Percentiles rank a stretch among this genome's conserved stretches.
These are phyloP conservation scores for Trichoderma sp. DNA, from an alignment of 2,329 filamentous ascomycete species.

Conservation along the genomic window DNA sequence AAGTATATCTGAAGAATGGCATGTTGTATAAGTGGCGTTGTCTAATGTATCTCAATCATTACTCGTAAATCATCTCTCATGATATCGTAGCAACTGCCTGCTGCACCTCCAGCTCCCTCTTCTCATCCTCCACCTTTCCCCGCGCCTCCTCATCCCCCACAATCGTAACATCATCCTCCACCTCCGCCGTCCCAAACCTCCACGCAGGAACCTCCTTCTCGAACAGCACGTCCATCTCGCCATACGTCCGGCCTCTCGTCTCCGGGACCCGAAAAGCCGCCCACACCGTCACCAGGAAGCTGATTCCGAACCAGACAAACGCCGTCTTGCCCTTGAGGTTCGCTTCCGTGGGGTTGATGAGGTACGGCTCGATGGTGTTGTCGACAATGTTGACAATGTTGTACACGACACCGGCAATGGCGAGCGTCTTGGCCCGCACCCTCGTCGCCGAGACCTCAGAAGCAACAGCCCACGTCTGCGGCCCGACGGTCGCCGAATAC, in stretches of 20 bases:
- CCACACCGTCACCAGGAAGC: conserved; percentile 32
- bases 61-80: conserved; percentile 9
- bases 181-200: conserved; percentile 37
- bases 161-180: conserved; percentile 2
- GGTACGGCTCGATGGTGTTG: conserved; percentile 37
- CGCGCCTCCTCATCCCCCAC: conserved; percentile 11
- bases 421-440: conserved; percentile 32
- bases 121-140: conserved; percentile 6
- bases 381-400: conserved; percentile 31
- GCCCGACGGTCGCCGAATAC: conserved; percentile 26
- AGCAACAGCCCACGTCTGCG: conserved; percentile 29
- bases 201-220: conserved; percentile 35
- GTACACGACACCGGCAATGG: conserved; percentile 33
- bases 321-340: conserved; percentile 44
- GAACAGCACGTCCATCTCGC: conserved; percentile 37
- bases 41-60: not conserved
- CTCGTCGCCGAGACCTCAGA: conserved; percentile 27
- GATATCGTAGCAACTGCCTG: not conserved
- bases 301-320: conserved; percentile 29
- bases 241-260: conserved; percentile 36
- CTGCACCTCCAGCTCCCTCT: conserved; percentile 1
- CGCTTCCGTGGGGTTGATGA: conserved; percentile 40
- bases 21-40: not conserved
- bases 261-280: conserved; percentile 36
- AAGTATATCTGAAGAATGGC: not conserved